These are phyloP conservation scores for Hebeloma cylindrosporum DNA, from an alignment of 768 basidiomycete genomes.

Conservation along the genomic window DNA sequence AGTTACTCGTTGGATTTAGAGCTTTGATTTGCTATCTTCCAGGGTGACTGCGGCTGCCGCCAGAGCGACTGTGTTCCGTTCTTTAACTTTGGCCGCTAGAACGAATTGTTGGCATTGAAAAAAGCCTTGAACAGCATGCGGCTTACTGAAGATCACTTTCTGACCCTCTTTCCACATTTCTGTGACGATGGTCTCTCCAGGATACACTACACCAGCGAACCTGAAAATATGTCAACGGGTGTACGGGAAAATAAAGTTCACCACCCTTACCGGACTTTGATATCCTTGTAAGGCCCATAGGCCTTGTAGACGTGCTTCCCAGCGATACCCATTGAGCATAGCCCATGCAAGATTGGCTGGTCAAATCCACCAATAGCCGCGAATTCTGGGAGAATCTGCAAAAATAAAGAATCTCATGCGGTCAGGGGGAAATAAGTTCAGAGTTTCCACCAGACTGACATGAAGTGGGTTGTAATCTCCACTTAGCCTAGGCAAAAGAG, in stretches of 20 bases:
- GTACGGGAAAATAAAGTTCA: not conserved
- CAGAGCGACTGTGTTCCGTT: conserved; percentile 69
- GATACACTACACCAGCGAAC: conserved; percentile 90
- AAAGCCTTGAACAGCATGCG: not conserved
- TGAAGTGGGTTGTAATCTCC: conserved; percentile 93
- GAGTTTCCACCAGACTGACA: conserved; percentile 40
- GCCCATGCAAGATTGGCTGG: conserved; percentile 83
- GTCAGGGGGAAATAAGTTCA: not conserved
- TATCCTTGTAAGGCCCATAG: conserved; percentile 85
- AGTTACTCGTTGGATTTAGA: conserved; percentile 36
- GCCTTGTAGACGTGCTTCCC: conserved; percentile 90
- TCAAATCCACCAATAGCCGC: conserved; percentile 95
- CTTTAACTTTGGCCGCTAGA: conserved; percentile 85
- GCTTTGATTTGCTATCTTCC: conserved; percentile 55
- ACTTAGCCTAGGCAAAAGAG: conserved; percentile 55
- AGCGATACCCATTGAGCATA: conserved; percentile 91
- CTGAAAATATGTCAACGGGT: conserved; percentile 31
- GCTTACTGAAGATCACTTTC: conserved; percentile 90
- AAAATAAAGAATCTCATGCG: not conserved
- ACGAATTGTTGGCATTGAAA: not conserved
- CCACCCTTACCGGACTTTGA: conserved; percentile 93
- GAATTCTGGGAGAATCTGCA: conserved; percentile 89
- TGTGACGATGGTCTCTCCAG: conserved; percentile 92
- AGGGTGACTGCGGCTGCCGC: conserved; percentile 83
- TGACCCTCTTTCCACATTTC: conserved; percentile 98